Evolutionary conservation across 2,329 filamentous ascomycete species (phyloP).

Genomic region (Colletotrichum sp.): DNA sequence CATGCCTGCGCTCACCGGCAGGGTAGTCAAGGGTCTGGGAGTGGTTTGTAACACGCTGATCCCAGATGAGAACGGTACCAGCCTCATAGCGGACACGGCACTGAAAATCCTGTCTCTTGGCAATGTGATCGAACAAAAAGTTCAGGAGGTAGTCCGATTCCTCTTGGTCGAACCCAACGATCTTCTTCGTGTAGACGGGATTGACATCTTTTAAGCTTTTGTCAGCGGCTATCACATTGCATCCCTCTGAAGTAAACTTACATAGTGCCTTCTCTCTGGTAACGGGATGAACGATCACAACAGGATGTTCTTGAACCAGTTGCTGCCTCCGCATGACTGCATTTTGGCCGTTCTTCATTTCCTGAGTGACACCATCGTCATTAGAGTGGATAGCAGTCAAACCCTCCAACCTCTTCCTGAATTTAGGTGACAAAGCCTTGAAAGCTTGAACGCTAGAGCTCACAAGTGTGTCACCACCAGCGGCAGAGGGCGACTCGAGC

Average conservation of each 20-base stretch:
- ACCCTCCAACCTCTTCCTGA: slow-evolving; percentile 68
- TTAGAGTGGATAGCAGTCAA: slow-evolving; percentile 70
- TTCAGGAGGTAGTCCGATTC: slow-evolving; percentile 69
- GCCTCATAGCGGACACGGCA: slow-evolving; percentile 65
- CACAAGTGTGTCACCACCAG: slow-evolving; percentile 25
- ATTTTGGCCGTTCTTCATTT: slow-evolving; percentile 42
- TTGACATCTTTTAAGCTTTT: slow-evolving; percentile 64
- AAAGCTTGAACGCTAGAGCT: slow-evolving; percentile 24
- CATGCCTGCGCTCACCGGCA: slow-evolving; percentile 5
- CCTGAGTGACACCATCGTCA: slow-evolving; percentile 47
- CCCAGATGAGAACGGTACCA: slow-evolving; percentile 65
- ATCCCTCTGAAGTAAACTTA: background rate
- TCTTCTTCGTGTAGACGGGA: slow-evolving; percentile 63
- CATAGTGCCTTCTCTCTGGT: background rate
- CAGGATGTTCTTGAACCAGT: background rate
- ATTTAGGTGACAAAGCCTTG: slow-evolving; percentile 65
- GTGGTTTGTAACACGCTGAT: slow-evolving; percentile 11
- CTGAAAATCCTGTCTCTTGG: slow-evolving; percentile 67
- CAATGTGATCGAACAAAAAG: slow-evolving; percentile 71
- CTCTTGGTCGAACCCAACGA: slow-evolving; percentile 71
- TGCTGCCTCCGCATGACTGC: slow-evolving; percentile 32
- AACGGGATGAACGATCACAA: background rate
- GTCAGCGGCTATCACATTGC: background rate
- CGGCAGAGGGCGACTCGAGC: slow-evolving; percentile 25
- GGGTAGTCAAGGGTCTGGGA: slow-evolving; percentile 10